Evolutionary conservation across 495 filamentous ascomycete species (phyloP).

Genomic region (Neurospora sp.): DNA sequence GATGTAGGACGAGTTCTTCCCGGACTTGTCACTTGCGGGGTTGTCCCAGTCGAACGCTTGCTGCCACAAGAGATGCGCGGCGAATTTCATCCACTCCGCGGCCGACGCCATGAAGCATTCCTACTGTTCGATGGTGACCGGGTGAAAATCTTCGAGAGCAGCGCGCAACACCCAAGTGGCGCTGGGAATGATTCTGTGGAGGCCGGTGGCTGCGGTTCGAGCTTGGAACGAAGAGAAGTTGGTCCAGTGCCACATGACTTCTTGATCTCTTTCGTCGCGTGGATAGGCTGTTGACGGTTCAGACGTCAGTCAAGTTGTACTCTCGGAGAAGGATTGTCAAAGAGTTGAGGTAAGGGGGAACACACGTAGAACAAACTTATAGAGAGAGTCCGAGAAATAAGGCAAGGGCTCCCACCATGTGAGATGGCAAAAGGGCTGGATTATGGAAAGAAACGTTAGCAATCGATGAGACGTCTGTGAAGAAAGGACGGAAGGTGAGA

Average conservation of each 20-base stretch:
- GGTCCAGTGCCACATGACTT: background rate
- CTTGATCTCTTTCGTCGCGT: background rate
- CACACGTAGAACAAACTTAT: background rate
- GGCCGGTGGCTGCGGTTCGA: background rate
- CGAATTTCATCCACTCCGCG: background rate
- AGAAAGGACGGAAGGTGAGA: background rate
- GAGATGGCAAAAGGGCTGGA: background rate
- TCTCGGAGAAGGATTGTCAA: background rate
- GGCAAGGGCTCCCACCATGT: background rate
- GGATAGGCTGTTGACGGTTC: background rate
- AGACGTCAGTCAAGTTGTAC: background rate
- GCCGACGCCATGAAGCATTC: background rate
- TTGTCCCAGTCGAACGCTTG: background rate
- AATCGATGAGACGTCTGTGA: background rate
- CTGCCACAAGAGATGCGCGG: background rate
- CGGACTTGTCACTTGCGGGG: background rate
- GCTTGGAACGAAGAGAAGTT: background rate
- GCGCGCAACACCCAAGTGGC: background rate
- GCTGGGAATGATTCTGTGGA: background rate
- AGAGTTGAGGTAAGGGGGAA: background rate
- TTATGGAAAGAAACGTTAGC: background rate
- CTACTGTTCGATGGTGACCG: background rate
- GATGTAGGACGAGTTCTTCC: background rate
- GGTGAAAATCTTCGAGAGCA: constrained; percentile 2
- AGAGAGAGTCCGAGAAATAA: background rate